phyloP scores from a whole-genome alignment of 2,329 filamentous ascomycete species.

The Aureobasidium sp. region DNA sequence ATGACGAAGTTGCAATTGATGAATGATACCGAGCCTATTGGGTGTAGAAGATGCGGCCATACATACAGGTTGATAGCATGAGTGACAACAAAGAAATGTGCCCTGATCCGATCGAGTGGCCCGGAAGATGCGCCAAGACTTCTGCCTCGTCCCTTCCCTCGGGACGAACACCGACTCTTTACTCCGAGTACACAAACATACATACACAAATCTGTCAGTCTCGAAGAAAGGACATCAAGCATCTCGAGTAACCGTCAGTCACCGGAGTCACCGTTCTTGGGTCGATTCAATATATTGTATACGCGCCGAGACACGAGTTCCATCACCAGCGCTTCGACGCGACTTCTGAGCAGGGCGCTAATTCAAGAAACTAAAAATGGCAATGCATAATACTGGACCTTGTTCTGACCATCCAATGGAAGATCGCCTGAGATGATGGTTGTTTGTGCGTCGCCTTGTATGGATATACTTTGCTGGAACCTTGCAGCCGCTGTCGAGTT shows the following conservation, averaged over 20 bases:
- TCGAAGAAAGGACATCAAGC: not conserved
- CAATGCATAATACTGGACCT: not conserved
- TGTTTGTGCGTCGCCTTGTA: not conserved
- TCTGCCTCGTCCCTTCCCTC: not conserved
- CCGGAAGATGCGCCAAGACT: not conserved
- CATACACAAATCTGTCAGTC: not conserved
- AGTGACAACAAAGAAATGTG: not conserved
- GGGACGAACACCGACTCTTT: not conserved
- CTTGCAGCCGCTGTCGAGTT: conserved; percentile 6
- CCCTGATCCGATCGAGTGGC: not conserved
- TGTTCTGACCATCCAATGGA: not conserved
- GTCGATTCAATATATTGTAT: too few relatives aligned
- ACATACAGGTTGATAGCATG: too few relatives aligned
- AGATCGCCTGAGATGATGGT: too few relatives aligned
- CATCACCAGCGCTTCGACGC: conserved; percentile 1
- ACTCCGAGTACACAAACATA: not conserved
- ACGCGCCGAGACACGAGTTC: not conserved
- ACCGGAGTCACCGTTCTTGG: not conserved
- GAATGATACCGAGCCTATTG: too few relatives aligned
- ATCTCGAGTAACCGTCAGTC: not conserved
- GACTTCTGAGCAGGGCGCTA: not conserved
- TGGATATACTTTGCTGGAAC: not conserved
- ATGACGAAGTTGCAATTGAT: too few relatives aligned
- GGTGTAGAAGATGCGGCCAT: not conserved
- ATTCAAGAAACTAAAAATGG: not conserved